Evolutionary conservation across 2,329 filamentous ascomycete genomes (phyloP), one percentile per base, ranked within the genome.

Genomic region (Trichoderma brevicompactum): DNA sequence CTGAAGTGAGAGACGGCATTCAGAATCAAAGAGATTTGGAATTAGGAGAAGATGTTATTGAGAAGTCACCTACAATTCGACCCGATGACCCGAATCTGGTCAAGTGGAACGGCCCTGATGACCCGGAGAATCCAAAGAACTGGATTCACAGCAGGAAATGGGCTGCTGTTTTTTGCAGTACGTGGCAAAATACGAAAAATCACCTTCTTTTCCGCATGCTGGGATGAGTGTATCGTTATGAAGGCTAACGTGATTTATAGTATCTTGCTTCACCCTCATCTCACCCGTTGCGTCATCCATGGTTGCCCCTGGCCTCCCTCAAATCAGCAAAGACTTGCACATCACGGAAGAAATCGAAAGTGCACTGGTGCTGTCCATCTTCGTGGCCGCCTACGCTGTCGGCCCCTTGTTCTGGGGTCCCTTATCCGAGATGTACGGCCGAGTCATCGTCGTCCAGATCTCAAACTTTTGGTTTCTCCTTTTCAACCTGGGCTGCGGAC

Each of bases 361-460:
- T 65, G 77, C 77, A 28, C 70, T 83, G 8, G 79, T 81, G 12
- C 77, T 79, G 5, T 78, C 79, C 7, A 74, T 83, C 59, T 80
- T 80, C 65, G 74, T 83, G 17, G 66, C 81, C 5, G 81, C 81
- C 23, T 83, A 82, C 67, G 81, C 78, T 10, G 67, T 89, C 10
- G 88, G 88, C 0, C 88, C 88, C 0, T 72, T 90, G 2, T 69
- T 89, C 6, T 88, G 85, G 83, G 87, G 84, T 2, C 87, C 87
- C 2, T 72, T 89, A 7, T 85, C 81, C 13, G 87, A 90, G 72
- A 78, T 88, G 1, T 88, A 83, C 70, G 86, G 85, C 2, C 79
- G 85, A 15, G 81, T 82, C 56, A 65, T 78, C 2, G 67, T 79
- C 56, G 79, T 78, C 69, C 69, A 80, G 5, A 74, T 82, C 12